Percentiles rank a stretch among this genome's conserved stretches.
phyloP scores from a whole-genome alignment of 371 early-diverging fungal genomes.

The Coemansia sp. region DNA sequence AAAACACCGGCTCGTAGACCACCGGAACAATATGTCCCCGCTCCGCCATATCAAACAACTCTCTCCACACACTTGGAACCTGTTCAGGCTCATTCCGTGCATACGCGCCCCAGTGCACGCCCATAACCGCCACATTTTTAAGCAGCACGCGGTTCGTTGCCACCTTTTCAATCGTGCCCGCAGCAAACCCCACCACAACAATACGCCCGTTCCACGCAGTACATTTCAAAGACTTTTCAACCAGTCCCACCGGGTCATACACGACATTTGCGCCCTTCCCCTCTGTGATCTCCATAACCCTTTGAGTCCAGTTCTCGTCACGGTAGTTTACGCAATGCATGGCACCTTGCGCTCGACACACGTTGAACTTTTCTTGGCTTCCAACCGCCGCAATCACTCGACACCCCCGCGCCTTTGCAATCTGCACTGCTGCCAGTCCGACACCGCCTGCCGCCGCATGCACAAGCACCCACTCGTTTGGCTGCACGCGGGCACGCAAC shows the following conservation, averaged over 20 bases:
- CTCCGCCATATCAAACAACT: slow-evolving; percentile 65
- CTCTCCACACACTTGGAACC: slow-evolving; percentile 72
- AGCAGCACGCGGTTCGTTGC: slow-evolving; percentile 78
- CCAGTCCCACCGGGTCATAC: slow-evolving; percentile 77
- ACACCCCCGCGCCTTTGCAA: slow-evolving; percentile 66
- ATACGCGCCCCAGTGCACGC: slow-evolving; percentile 82
- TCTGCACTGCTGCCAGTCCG: slow-evolving; percentile 55
- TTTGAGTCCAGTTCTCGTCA: slow-evolving; percentile 71
- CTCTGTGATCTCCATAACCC: slow-evolving; percentile 71
- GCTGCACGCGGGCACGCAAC: slow-evolving; percentile 66
- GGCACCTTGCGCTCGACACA: slow-evolving; percentile 71
- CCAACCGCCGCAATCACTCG: slow-evolving; percentile 85
- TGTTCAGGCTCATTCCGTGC: slow-evolving; percentile 63
- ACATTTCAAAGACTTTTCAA: slow-evolving; percentile 70
- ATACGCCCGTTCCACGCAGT: slow-evolving; percentile 86
- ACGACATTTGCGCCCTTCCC: slow-evolving; percentile 75
- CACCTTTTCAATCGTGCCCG: slow-evolving; percentile 78
- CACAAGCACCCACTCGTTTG: slow-evolving; percentile 64
- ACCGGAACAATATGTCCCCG: slow-evolving; percentile 66
- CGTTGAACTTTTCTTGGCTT: slow-evolving; percentile 68
- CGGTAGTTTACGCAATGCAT: slow-evolving; percentile 79
- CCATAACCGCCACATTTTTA: slow-evolving; percentile 75
- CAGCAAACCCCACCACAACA: slow-evolving; percentile 85
- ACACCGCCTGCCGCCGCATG: slow-evolving; percentile 78
- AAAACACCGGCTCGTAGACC: slow-evolving; percentile 67